Percentiles rank a stretch among this genome's conserved stretches.
Conservation (phyloP, 2,329 filamentous ascomycete genomes). For the Cordyceps cicadae region DNA sequence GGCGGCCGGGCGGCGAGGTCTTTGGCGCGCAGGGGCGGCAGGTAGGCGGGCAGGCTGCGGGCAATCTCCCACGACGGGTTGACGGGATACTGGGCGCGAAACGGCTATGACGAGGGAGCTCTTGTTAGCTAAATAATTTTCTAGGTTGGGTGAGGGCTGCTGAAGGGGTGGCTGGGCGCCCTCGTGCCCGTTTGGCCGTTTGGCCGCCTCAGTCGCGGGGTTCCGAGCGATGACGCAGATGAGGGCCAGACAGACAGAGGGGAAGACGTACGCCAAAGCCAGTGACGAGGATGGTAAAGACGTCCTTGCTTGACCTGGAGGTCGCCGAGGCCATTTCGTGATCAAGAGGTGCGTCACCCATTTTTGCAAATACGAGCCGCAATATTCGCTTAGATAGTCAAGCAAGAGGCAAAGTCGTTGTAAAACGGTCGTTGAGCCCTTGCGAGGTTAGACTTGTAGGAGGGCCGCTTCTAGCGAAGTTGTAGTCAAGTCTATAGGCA, state of each 20-base stretch:
- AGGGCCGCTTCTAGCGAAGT: neutral
- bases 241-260: neutral
- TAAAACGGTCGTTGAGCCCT: neutral
- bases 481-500: too few relatives aligned
- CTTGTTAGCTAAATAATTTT: too few relatives aligned
- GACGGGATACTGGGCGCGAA: conserved; percentile 59
- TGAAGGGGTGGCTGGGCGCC: neutral
- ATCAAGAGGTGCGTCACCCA: conserved; percentile 1
- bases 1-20: conserved; percentile 20
- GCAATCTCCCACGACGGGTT: conserved; percentile 82
- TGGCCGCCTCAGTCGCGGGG: neutral
- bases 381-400: neutral
- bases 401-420: neutral
- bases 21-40: conserved; percentile 44
- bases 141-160: too few relatives aligned
- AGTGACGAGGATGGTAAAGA: conserved; percentile 52
- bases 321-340: conserved; percentile 29
- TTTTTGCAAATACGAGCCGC: neutral
- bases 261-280: conserved; percentile 48
- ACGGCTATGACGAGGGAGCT: conserved; percentile 47
- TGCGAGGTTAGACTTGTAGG: neutral
- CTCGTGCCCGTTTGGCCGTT: neutral
- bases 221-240: neutral
- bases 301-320: conserved; percentile 33
- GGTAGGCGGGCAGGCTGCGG: conserved; percentile 53